phyloP scores from a whole-genome alignment of 2,329 filamentous ascomycete species.

The Alternaria arborescens region DNA sequence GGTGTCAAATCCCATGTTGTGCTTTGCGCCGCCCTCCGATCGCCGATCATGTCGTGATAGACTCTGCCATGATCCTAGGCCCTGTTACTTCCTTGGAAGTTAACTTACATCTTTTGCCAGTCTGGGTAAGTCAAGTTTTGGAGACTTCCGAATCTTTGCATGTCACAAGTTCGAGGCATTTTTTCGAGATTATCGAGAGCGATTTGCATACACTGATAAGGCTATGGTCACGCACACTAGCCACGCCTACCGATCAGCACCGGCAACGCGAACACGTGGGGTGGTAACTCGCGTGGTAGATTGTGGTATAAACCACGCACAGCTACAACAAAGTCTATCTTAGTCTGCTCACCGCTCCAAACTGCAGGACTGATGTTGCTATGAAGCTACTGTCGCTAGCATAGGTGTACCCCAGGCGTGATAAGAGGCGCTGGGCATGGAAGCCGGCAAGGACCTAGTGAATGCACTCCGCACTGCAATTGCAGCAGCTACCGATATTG shows the following conservation, averaged over 20 bases:
- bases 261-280: slow-evolving; percentile 24
- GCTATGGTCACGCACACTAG: slow-evolving; percentile 17
- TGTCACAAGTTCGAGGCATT: slow-evolving; percentile 7
- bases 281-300: not conserved
- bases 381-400: not conserved
- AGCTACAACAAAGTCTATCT: not conserved
- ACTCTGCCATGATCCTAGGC: slow-evolving; percentile 1
- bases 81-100: not conserved
- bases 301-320: not conserved
- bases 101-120: not conserved
- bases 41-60: slow-evolving; percentile 12
- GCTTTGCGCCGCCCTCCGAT: slow-evolving; percentile 9
- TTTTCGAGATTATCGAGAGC: not conserved
- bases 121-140: not conserved
- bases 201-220: slow-evolving; percentile 14
- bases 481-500: slow-evolving; percentile 16
- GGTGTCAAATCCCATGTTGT: slow-evolving; percentile 18
- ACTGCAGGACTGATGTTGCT: not conserved
- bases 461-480: slow-evolving; percentile 18
- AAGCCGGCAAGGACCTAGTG: slow-evolving; percentile 13
- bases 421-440: slow-evolving; percentile 15
- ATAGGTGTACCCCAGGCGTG: not conserved
- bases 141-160: not conserved
- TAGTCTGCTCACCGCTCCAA: slow-evolving; percentile 12
- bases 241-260: slow-evolving; percentile 16